These are phyloP conservation scores for Hymenoscyphus albidus DNA, from an alignment of 2,329 filamentous ascomycete genomes.

Conservation along the genomic window DNA sequence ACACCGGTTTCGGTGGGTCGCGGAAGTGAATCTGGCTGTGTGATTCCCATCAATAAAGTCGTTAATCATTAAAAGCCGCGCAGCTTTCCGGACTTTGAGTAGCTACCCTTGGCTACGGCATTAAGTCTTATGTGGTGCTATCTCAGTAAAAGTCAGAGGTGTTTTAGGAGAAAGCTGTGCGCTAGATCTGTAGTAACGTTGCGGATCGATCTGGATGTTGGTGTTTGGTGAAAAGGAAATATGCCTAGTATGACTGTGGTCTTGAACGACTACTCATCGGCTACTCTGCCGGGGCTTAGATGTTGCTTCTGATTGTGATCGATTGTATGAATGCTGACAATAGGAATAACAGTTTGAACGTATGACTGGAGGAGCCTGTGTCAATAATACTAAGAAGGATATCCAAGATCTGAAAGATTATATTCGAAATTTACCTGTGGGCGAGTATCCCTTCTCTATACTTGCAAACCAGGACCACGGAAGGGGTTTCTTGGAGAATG, in stretches of 20 bases:
- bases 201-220: neutral
- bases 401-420: neutral
- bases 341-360: neutral
- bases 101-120: neutral
- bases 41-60: neutral
- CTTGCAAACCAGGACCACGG: neutral
- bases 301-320: neutral
- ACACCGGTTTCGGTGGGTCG: neutral
- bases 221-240: neutral
- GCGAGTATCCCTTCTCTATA: neutral
- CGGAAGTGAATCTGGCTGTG: neutral
- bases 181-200: neutral
- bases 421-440: neutral
- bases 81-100: neutral
- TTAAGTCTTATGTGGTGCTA: neutral
- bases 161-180: neutral
- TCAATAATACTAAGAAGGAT: neutral
- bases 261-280: neutral
- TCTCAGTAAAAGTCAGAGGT: neutral
- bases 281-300: neutral
- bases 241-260: neutral
- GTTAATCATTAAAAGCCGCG: neutral
- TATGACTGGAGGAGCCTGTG: neutral
- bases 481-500: neutral
- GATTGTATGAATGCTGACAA: neutral